Evolutionary conservation across 1,284 basidiomycete genomes (phyloP), one percentile per base, ranked within the genome.

Genomic region (Grifola frondosa): DNA sequence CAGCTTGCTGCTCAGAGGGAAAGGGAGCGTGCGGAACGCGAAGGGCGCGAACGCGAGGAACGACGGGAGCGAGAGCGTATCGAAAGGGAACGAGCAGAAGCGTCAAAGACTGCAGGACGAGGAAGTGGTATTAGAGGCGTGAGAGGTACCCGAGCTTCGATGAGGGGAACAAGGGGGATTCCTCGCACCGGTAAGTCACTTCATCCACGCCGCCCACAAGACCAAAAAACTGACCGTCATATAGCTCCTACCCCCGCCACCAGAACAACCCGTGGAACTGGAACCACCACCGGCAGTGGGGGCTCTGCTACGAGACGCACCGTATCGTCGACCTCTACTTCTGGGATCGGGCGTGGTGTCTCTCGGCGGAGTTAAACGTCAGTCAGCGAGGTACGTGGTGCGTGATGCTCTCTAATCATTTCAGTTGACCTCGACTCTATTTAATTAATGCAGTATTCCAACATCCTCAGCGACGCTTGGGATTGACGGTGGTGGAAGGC

Each of bases 11-110:
- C 67, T 33, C 71, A 71, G 50, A 70, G 72, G 35, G 81, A 83
- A 57, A 61, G 64, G 15, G 76, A 80, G 49, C 70, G 72, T 24
- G 44, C 61, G 24, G 70, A 73, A 50, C 69, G 66, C 30, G 80
- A 81, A 60, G 77, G 73, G 50, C 67, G 67, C 29, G 77, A 81
- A 40, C 67, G 69, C 21, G 47, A 62, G 30, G 74, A 75, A 48
- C 64, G 66, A 34, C 75, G 77, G 54, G 73, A 75, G 46, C 68
- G 59, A 42, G 73, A 75, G 50, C 67, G 67, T 7, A 49, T 59
- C 6, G 61, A 60, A 33, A 47, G 52, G 16, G 65, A 56, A 50
- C 54, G 46, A 17, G 49, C 50, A 3, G 59, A 50, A 34, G 40
- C 47, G 1, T 29, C 49, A 6, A 57, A 51, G 42, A 28, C 45